Evolutionary conservation across 2,329 filamentous ascomycete species (phyloP).

Genomic region (Colletotrichum tropicicola): DNA sequence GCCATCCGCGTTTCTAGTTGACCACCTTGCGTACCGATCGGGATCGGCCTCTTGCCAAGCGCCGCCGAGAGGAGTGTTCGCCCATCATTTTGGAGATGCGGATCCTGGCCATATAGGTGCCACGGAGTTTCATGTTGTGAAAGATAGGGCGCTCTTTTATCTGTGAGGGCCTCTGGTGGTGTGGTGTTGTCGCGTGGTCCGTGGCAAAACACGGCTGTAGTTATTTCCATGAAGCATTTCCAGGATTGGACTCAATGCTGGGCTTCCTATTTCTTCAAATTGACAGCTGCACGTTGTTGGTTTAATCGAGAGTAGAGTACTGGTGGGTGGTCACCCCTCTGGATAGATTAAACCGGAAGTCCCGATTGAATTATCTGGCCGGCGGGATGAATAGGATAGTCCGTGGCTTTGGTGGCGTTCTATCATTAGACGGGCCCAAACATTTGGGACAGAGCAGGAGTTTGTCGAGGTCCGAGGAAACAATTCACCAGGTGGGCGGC

Average conservation of each 20-base stretch:
- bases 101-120: background rate
- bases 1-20: background rate
- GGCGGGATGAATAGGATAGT: background rate
- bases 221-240: too few relatives aligned
- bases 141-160: too few relatives aligned
- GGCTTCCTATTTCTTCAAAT: too few relatives aligned
- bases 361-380: background rate
- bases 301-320: too few relatives aligned
- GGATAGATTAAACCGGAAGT: too few relatives aligned
- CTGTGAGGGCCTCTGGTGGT: background rate
- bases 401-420: background rate
- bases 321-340: too few relatives aligned
- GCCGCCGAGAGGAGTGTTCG: constrained; percentile 13
- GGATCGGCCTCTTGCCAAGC: constrained; percentile 2
- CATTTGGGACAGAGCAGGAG: background rate
- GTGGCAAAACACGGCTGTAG: too few relatives aligned
- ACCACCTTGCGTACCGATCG: background rate
- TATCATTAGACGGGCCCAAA: background rate
- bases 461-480: background rate
- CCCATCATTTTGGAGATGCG: background rate
- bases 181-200: background rate
- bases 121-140: background rate
- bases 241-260: too few relatives aligned
- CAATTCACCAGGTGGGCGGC: background rate
- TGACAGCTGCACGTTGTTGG: background rate